Conservation (phyloP, 148 eudicot species). For the Camellia japonica region DNA sequence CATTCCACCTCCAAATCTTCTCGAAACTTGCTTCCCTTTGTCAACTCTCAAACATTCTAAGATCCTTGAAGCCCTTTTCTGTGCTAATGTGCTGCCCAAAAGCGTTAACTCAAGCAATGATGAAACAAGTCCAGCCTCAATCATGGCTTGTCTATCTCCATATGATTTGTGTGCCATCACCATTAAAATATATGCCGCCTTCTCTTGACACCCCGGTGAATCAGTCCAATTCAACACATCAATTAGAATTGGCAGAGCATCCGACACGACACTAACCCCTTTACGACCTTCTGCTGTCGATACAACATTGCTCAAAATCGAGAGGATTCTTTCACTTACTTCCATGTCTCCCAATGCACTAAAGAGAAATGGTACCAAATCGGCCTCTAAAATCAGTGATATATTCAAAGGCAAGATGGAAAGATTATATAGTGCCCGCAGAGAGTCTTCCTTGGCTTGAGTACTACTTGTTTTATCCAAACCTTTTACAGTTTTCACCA, state of each 20-base stretch:
- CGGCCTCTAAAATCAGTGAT: constrained; percentile 44
- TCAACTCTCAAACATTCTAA: constrained; percentile 64
- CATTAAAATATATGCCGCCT: constrained; percentile 67
- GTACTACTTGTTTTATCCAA: constrained; percentile 23
- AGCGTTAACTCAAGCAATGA: constrained; percentile 78
- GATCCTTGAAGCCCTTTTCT: constrained; percentile 81
- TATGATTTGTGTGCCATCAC: constrained; percentile 84
- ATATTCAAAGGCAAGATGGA: constrained; percentile 58
- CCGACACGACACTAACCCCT: constrained; percentile 37
- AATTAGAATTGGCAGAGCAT: constrained; percentile 49
- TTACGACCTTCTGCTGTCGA: constrained; percentile 61
- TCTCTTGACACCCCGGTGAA: constrained; percentile 87
- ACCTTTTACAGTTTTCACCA: constrained; percentile 48
- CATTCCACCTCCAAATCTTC: constrained; percentile 32
- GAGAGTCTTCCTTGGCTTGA: constrained; percentile 67
- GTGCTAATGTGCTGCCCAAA: constrained; percentile 75
- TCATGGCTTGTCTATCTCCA: constrained; percentile 63
- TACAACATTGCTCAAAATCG: constrained; percentile 62
- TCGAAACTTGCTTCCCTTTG: constrained; percentile 70
- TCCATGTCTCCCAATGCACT: constrained; percentile 63
- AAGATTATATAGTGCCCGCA: constrained; percentile 74
- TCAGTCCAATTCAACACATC: constrained; percentile 81
- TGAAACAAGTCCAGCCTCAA: constrained; percentile 66
- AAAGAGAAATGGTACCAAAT: constrained; percentile 48
- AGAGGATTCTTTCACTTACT: constrained; percentile 66